Conservation (phyloP, 2,329 filamentous ascomycete genomes). For the Aspergillus terreus region DNA sequence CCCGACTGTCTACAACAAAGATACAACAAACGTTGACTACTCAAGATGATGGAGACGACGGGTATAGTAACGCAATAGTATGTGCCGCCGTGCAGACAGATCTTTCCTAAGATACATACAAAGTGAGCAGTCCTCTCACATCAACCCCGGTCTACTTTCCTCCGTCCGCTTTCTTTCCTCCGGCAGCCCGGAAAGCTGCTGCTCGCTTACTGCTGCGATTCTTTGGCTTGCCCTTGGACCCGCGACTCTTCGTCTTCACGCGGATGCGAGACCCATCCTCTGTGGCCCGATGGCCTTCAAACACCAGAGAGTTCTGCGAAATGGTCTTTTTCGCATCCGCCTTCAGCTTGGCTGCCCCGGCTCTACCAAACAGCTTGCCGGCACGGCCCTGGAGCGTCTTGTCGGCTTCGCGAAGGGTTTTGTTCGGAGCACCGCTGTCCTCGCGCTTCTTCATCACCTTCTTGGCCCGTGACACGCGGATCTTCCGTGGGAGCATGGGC, state of each 20-base stretch:
- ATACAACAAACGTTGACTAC: neutral
- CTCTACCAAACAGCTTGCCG: slow-evolving; percentile 34
- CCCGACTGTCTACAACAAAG: neutral
- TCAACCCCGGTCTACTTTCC: slow-evolving; percentile 1
- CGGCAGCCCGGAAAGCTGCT: slow-evolving; percentile 37
- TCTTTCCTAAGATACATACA: slow-evolving; percentile 1
- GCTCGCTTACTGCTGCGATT: slow-evolving; percentile 41
- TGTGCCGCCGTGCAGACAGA: neutral
- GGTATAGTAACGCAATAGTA: neutral
- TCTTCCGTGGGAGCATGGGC: slow-evolving; percentile 81
- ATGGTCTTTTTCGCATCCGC: slow-evolving; percentile 23
- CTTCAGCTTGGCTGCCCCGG: slow-evolving; percentile 36
- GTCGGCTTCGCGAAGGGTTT: slow-evolving; percentile 23
- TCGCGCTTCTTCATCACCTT: slow-evolving; percentile 52
- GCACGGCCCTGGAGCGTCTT: slow-evolving; percentile 40
- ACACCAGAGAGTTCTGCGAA: slow-evolving; percentile 36
- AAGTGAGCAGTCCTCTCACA: neutral
- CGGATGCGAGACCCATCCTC: slow-evolving; percentile 29
- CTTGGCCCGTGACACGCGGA: slow-evolving; percentile 85
- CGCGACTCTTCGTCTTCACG: slow-evolving; percentile 37
- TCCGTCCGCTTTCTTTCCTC: slow-evolving; percentile 23
- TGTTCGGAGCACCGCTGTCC: slow-evolving; percentile 13
- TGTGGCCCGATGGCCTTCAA: slow-evolving; percentile 44
- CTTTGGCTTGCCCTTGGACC: slow-evolving; percentile 39
- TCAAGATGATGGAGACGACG: no score